phyloP scores from a whole-genome alignment of 352 stramenopile species.

The Phytophthora ohioensis region DNA sequence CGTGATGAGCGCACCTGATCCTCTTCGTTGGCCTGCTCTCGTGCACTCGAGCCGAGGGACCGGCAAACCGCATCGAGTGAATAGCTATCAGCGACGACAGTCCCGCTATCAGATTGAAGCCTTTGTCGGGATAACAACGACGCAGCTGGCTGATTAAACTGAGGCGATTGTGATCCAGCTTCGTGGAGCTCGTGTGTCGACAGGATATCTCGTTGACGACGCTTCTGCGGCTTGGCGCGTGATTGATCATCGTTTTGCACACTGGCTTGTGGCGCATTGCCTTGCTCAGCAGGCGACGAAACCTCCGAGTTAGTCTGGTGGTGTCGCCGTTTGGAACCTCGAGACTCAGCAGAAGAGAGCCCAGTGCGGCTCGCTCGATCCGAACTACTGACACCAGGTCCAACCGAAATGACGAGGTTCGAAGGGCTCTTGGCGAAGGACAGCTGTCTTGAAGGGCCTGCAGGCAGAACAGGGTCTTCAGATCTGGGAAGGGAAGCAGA shows the following conservation, averaged over 20 bases:
- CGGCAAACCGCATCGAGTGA: constrained; percentile 32
- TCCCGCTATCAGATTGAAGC: constrained; percentile 9
- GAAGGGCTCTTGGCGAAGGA: constrained; percentile 21
- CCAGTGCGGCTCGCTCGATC: constrained; percentile 8
- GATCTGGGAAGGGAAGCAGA: constrained; percentile 17
- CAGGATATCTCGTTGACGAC: constrained; percentile 21
- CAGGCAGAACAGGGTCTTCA: constrained; percentile 7
- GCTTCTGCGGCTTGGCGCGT: constrained; percentile 14
- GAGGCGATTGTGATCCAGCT: constrained; percentile 26
- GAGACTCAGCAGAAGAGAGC: constrained; percentile 10
- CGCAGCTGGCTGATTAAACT: constrained; percentile 24
- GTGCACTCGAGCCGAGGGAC: constrained; percentile 21
- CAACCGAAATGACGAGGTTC: constrained; percentile 29
- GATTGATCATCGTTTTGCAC: constrained; percentile 6
- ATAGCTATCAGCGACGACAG: constrained; percentile 8
- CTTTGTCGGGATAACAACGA: background rate
- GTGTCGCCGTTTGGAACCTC: constrained; percentile 26
- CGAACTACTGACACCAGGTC: background rate
- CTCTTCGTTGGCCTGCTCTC: constrained; percentile 4
- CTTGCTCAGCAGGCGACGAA: constrained; percentile 5
- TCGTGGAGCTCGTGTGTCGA: background rate
- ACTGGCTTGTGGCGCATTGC: constrained; percentile 3
- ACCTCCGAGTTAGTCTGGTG: background rate
- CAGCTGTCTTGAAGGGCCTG: constrained; percentile 6
- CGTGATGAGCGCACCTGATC: constrained; percentile 4